phyloP scores from a whole-genome alignment of 176 grass and related monocot genomes.

The Tillandsia leiboldiana region DNA sequence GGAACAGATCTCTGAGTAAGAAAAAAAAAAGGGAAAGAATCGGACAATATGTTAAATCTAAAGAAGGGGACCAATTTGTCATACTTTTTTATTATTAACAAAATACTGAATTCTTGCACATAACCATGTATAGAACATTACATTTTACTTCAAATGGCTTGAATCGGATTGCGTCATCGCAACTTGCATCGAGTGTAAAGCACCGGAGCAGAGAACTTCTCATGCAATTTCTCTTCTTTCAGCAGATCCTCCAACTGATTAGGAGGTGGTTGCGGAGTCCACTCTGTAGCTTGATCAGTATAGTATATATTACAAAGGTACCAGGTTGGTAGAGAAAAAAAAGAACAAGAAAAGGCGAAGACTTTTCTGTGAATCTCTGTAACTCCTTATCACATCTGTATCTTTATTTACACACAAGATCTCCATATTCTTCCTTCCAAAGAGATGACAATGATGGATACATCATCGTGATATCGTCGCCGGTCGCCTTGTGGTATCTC shows the following conservation, averaged over 20 bases:
- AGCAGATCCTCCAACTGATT: not conserved
- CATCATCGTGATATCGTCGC: constrained; percentile 81
- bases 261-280: no score
- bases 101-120: constrained; percentile 2
- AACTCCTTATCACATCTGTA: constrained; percentile 29
- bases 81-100: constrained; percentile 32
- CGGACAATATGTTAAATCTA: constrained; percentile 15
- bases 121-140: not conserved
- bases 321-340: constrained; percentile 11
- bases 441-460: constrained; percentile 88
- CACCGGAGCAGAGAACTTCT: not conserved
- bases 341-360: constrained; percentile 16
- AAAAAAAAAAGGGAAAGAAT: no score
- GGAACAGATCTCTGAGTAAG: no score
- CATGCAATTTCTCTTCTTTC: not conserved
- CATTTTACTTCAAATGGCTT: not conserved
- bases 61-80: constrained; percentile 47
- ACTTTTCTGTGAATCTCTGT: constrained; percentile 37
- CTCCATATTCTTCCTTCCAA: constrained; percentile 97
- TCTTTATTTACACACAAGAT: constrained; percentile 79
- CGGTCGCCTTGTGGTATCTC: constrained; percentile 87
- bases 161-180: not conserved
- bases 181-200: constrained; percentile 8
- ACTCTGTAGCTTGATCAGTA: constrained; percentile 17
- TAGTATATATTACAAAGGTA: constrained; percentile 25